These are phyloP conservation scores for Grigorovia jiainica DNA, from an alignment of 805 yeast genomes.

Conservation along the genomic window DNA sequence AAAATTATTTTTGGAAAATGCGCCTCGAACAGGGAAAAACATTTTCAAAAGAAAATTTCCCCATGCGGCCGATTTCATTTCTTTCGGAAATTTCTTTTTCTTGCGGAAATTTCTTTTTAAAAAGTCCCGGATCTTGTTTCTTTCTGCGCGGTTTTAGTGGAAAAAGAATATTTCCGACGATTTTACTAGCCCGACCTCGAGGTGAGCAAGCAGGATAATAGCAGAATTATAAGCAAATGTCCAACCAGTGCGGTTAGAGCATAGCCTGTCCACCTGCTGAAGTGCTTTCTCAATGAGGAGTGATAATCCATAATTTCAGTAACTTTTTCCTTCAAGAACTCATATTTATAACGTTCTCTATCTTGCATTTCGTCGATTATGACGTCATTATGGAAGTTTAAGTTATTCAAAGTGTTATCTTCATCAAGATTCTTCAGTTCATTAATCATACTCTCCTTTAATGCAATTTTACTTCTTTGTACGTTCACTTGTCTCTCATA, in stretches of 20 bases:
- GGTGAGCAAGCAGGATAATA: background rate
- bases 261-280: slow-evolving; percentile 12
- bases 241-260: slow-evolving; percentile 3
- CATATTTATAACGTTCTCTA: slow-evolving; percentile 1
- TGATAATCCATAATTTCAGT: slow-evolving; percentile 13
- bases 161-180: no score
- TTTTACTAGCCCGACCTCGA: background rate
- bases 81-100: no score
- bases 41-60: no score
- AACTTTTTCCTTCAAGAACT: slow-evolving; percentile 8
- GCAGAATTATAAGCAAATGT: background rate
- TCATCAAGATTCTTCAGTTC: background rate
- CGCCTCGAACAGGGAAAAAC: background rate
- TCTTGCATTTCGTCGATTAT: background rate
- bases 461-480: slow-evolving; percentile 2
- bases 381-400: background rate
- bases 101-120: background rate
- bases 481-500: slow-evolving; percentile 13
- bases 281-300: slow-evolving; percentile 7
- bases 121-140: no score
- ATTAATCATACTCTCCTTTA: background rate
- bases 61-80: no score
- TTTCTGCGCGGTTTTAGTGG: no score
- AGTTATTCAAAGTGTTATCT: background rate
- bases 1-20: background rate